Conservation (phyloP, 768 basidiomycete genomes). For the Boletus vermiculosoides region DNA sequence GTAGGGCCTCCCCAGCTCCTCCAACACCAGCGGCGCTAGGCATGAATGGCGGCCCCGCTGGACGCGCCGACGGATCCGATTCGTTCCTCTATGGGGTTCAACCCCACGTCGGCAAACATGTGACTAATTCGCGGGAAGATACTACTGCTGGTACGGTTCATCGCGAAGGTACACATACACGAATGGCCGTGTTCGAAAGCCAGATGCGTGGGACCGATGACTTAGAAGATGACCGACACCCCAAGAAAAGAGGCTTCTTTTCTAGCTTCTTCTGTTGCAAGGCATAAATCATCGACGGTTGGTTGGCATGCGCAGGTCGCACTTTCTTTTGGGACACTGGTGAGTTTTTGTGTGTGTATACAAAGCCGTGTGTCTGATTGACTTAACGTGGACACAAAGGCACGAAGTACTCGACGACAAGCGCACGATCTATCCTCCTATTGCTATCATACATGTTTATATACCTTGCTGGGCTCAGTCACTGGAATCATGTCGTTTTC, state of each 20-base stretch:
- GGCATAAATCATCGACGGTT: conserved; percentile 39
- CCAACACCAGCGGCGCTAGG: conserved; percentile 38
- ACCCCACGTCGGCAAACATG: conserved; percentile 46
- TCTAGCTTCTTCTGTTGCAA: conserved; percentile 70
- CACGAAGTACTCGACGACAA: conserved; percentile 32
- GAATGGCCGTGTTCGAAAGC: conserved; percentile 69
- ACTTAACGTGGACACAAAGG: conserved; percentile 11
- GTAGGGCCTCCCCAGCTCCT: conserved; percentile 49
- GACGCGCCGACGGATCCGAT: conserved; percentile 58
- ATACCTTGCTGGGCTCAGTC: conserved; percentile 30
- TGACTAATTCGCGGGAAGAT: conserved; percentile 51
- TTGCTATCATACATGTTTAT: conserved; percentile 35
- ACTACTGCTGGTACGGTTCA: conserved; percentile 43
- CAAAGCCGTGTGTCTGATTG: neutral
- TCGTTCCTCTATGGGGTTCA: conserved; percentile 64
- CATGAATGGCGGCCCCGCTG: conserved; percentile 39
- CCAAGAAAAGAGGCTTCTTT: conserved; percentile 60
- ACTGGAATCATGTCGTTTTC: conserved; percentile 29
- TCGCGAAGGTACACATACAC: conserved; percentile 36
- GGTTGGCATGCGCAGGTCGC: conserved; percentile 31
- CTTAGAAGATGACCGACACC: conserved; percentile 63
- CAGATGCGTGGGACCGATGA: conserved; percentile 60
- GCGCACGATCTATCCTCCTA: conserved; percentile 32
- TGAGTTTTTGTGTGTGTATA: conserved; percentile 5
- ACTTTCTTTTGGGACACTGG: conserved; percentile 26